phyloP scores from a whole-genome alignment of 176 grass and related monocot genomes.

The Carex myosuroides region DNA sequence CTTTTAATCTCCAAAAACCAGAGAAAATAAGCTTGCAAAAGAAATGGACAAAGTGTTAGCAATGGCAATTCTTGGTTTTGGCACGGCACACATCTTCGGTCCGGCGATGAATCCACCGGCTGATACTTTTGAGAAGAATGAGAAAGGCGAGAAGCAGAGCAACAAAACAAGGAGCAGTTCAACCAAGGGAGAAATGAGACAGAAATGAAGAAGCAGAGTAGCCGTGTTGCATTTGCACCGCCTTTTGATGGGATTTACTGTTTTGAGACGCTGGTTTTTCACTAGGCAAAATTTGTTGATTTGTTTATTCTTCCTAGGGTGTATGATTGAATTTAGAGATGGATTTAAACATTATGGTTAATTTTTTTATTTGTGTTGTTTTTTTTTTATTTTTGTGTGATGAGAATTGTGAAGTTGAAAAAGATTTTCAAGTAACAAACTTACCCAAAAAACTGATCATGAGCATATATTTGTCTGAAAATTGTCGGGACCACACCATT shows the following conservation, averaged over 20 bases:
- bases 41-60: slow-evolving; percentile 44
- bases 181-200: background rate
- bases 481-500: no score
- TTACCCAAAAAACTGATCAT: no score
- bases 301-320: background rate
- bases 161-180: background rate
- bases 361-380: no score
- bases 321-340: background rate
- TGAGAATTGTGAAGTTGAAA: background rate
- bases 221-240: background rate
- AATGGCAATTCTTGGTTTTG: slow-evolving; percentile 28
- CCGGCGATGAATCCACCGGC: slow-evolving; percentile 18
- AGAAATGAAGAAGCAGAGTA: background rate
- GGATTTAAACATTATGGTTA: background rate
- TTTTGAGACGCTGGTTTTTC: background rate
- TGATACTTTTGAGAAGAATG: background rate
- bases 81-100: slow-evolving; percentile 28
- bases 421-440: no score
- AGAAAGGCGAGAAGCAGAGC: background rate
- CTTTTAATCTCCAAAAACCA: background rate
- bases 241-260: background rate
- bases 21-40: background rate
- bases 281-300: background rate
- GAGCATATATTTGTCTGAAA: no score
- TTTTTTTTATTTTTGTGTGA: background rate